Base-by-base conservation (phyloP, 164 flowering plant species). In the Macadamia integrifolia region DNA sequence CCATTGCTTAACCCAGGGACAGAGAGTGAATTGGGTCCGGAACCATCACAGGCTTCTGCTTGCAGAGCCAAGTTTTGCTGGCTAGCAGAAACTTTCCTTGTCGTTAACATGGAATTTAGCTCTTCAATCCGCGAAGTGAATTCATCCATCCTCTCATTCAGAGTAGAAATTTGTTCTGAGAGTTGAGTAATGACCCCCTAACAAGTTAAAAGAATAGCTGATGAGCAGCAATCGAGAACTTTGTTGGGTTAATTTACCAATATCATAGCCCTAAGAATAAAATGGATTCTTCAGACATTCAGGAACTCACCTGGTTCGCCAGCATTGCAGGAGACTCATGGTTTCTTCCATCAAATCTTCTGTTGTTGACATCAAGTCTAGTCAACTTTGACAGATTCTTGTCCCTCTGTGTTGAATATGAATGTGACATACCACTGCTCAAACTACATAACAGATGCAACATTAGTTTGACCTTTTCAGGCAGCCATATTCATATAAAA, bases 91-190 rank as follows among this genome's bases (percentile, higher is more conserved):
- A 60, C 73, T 49, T 69, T 85, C 76, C 80, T 85, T 12, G 71
- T 50, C 1, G 68, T 75, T 52, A 92, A 76, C 76, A 83, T 89
- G 60, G 92, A 83, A 74, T 83, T 95, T 56, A 95, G 79, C 80
- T 90, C 97, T 76, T 90, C 99, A 58, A 95, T 79, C 13, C 78
- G 85, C 53, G 76, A 78, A 48, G 97, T 85, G 71, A 95, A 92
- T 69, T 88, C 99, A 78, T 92, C 97, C 89, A 95, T 88, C 67
- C 97, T 78, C 65, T 92, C 97, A 78, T 84, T 85, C 31, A 92
- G 77, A 0, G 93, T 83, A 13, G 97, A 86, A 46, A 95, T 92
- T 74, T 92, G 99, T 58, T 92, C 99, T 3, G 97, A 90, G 56
- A 92, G 93, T 50, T 86, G 98, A 65, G 83, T 78, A 28, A 85